Conservation (phyloP, 768 basidiomycete species). For the Hygrophorus russula region DNA sequence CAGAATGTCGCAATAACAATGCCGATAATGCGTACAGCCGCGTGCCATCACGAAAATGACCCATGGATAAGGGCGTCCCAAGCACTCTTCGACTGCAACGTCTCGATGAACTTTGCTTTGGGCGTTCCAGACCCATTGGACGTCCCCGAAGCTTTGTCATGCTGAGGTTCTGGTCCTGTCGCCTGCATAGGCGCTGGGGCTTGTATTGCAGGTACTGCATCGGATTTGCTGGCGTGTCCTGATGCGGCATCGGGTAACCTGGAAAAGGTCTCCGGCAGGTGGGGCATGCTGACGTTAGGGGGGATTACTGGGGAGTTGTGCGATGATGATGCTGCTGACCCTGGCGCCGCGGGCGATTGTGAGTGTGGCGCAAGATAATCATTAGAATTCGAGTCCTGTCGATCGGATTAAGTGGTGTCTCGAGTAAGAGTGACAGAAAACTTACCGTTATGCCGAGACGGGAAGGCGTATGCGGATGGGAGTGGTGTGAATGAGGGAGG, state of each 20-base stretch:
- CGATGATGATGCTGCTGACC: neutral
- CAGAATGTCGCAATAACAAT: neutral
- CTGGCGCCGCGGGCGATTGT: neutral
- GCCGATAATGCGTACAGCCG: neutral
- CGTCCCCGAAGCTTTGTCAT: neutral
- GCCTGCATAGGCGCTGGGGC: slow-evolving; percentile 1
- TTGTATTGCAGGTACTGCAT: neutral
- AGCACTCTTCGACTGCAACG: slow-evolving; percentile 48
- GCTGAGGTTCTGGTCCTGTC: neutral
- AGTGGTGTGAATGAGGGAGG: slow-evolving; percentile 9
- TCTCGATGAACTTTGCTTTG: slow-evolving; percentile 41
- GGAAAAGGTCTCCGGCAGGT: neutral
- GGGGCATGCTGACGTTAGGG: neutral
- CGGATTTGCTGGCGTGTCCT: neutral
- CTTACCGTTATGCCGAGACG: slow-evolving; percentile 25
- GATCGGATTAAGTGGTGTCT: neutral
- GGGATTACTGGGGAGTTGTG: neutral
- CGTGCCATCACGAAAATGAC: slow-evolving; percentile 37
- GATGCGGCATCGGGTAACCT: neutral
- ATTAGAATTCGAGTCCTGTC: neutral
- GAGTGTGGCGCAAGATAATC: neutral
- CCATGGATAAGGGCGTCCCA: slow-evolving; percentile 64
- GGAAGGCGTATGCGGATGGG: slow-evolving; percentile 20
- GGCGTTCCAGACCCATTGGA: slow-evolving; percentile 20
- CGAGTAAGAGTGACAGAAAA: neutral